These are phyloP conservation scores for Penicillium coffeae DNA, from an alignment of 495 filamentous ascomycete species.

Conservation along the genomic window DNA sequence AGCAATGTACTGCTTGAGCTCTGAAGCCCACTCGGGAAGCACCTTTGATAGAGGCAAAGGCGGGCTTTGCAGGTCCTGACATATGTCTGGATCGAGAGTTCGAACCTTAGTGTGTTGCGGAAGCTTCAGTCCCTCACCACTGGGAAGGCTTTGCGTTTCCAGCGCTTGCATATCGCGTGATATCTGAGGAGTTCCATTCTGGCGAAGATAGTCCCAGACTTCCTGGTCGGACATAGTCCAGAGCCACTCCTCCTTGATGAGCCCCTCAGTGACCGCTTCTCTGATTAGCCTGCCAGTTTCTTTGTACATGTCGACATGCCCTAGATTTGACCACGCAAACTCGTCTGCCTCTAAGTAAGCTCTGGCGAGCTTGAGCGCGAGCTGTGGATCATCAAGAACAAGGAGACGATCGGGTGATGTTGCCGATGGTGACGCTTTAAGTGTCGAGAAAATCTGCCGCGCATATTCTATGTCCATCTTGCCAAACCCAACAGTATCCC, in stretches of 20 bases:
- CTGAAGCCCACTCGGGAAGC: conserved; percentile 26
- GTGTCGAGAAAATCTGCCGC: conserved; percentile 15
- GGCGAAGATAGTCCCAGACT: conserved; percentile 33
- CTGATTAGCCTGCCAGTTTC: conserved; percentile 33
- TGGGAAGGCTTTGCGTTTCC: conserved; percentile 27
- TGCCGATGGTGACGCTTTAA: conserved; percentile 28
- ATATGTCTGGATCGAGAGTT: conserved; percentile 38
- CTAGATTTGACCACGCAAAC: conserved; percentile 35
- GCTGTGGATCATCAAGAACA: conserved; percentile 26
- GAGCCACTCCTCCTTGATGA: conserved; percentile 26
- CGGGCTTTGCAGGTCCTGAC: conserved; percentile 4
- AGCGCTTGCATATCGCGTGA: conserved; percentile 25
- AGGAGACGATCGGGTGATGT: conserved; percentile 27
- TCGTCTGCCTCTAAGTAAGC: conserved; percentile 32
- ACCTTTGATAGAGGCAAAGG: conserved; percentile 29
- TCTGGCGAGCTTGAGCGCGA: conserved; percentile 28
- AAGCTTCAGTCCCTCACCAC: conserved; percentile 25
- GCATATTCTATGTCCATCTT: conserved; percentile 29
- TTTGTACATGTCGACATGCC: conserved; percentile 29
- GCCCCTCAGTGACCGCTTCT: conserved; percentile 17
- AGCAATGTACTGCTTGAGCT: conserved; percentile 31
- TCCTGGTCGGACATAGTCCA: conserved; percentile 36
- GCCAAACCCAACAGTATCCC: conserved; percentile 32
- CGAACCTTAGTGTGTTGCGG: conserved; percentile 31
- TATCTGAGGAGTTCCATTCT: conserved; percentile 19